Evolutionary conservation across 306 rosid genomes (phyloP), one percentile per base, ranked within the genome.

Genomic region (Citrullus amarus): DNA sequence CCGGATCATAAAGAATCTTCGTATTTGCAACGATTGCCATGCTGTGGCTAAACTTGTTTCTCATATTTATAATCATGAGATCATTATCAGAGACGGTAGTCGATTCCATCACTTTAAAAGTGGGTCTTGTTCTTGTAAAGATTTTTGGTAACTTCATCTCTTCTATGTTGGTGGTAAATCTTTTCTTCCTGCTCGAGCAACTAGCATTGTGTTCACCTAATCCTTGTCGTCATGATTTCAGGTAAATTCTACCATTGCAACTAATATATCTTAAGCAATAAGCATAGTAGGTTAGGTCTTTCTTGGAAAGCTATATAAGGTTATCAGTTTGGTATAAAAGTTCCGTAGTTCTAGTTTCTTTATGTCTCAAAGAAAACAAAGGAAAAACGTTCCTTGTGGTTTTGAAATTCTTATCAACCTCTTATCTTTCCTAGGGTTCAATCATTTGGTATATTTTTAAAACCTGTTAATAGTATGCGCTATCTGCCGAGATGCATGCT

Each of bases 81-180:
- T 90, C 44, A 80, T 87, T 82, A 89, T 90, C 74, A 81, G 92
- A 84, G 96, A 87, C 79, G 83, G 53, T 50, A 86, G 90, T 73
- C 88, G 85, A 46, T 86, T 90, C 88, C 96, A 87, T 83, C 96
- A 86, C 82, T 90, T 88, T 71, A 80, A 80, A 80, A 86, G 85
- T 30, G 90, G 90, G 32, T 86, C 82, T 7, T 88, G 92, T 82
- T 86, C 92, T 63, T 90, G 92, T 85, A 80, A 86, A 72, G 87
- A 88, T 81, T 87, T 90, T 84, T 88, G 92, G 91, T 88, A 87
- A 88, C 38, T 36, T 77, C 57, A 25, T 9, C 28, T 11, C 77
- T 28, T 50, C 60, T 28, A 8, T 51, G 46, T 20, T 5, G 79
- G 67, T 53, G 5, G 9, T 75, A 34, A 38, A 36, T 50, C 67